Base-by-base conservation (phyloP, 2,329 filamentous ascomycete genomes). In the Diaporthe velutina region DNA sequence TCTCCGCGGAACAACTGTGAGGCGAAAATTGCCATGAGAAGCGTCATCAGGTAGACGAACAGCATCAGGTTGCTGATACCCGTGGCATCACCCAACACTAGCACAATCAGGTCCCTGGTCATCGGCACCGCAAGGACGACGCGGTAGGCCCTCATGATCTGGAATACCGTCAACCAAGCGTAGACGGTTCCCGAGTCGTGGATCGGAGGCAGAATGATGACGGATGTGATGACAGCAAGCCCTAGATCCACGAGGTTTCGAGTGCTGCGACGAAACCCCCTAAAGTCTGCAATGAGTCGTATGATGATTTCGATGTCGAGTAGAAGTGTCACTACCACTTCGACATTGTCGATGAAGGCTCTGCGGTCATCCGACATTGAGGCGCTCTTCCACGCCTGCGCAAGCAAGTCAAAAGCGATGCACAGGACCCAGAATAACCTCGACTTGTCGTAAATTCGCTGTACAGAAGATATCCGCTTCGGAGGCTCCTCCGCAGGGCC, bases 31-130 rank as follows among this genome's bases (percentile, higher is more conserved):
- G 97, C 93, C 78, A 96, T 94, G 60, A 99, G 88, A 80, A 98
- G 98, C 0, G 96, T 98, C 80, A 98, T 94, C 70, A 99, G 88
- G 81, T 98, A 98, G 80, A 99, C 95, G 82, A 99, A 99, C 25
- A 98, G 87, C 85, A 99, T 97, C 76, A 99, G 86, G 81, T 99
- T 99, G 52, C 94, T 90, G 76, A 99, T 93, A 94, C 97, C 97
- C 58, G 93, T 91, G 6, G 95, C 93, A 81, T 98, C 98, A 76
- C 97, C 94, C 75, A 99, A 89, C 3, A 99, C 97, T 45, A 97
- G 89, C 78, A 93, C 86, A 81, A 99, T 97, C 71, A 99, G 90
- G 77, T 95, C 93, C 77, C 94, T 90, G 0, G 96, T 99, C 78
- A 98, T 91, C 7, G 95, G 93, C 55, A 99, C 91, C 22, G 95